Evolutionary conservation across 352 stramenopile species (phyloP), one percentile per base, ranked within the genome.

Genomic region (Globisporangium yorkense): DNA sequence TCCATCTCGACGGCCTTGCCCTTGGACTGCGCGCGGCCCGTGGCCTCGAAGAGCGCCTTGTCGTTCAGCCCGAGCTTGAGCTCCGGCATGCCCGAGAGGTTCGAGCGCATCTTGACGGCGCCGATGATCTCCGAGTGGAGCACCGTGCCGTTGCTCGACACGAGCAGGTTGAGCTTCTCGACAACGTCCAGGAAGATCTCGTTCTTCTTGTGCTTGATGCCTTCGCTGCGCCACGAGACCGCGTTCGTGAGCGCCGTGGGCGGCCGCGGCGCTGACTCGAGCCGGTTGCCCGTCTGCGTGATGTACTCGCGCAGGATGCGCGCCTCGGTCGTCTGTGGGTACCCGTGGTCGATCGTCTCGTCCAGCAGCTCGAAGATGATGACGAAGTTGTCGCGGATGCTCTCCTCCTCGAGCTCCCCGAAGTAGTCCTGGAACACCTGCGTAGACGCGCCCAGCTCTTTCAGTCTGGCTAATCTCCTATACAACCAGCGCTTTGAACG

Each of bases 151-250:
- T 98, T 99, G 50, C 84, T 96, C 0, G 94, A 96, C 16, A 99
- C 96, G 1, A 99, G 76, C 52, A 97, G 46, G 62, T 96, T 95
- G 61, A 99, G 83, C 69, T 99, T 99, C 74, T 99, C 97, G 16
- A 99, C 95, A 1, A 99, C 97, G 74, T 99, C 98, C 62, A 99
- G 72, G 67, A 99, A 99, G 52, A 99, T 99, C 77, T 99, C 98
- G 78, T 99, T 99, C 88, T 99, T 99, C 64, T 97, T 95, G 74
- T 99, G 96, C 70, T 99, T 99, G 70, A 99, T 99, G 29, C 98
- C 98, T 70, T 99, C 98, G 33, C 90, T 94, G 53, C 97, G 80
- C 97, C 97, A 99, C 12, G 88, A 98, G 2, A 99, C 97, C n/a
- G 97, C 97, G 75, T 99, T 99, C 15, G 97, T 99, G 12, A 99